These are phyloP conservation scores for Neurospora sp. DNA, from an alignment of 2,329 filamentous ascomycete species.

Conservation along the genomic window DNA sequence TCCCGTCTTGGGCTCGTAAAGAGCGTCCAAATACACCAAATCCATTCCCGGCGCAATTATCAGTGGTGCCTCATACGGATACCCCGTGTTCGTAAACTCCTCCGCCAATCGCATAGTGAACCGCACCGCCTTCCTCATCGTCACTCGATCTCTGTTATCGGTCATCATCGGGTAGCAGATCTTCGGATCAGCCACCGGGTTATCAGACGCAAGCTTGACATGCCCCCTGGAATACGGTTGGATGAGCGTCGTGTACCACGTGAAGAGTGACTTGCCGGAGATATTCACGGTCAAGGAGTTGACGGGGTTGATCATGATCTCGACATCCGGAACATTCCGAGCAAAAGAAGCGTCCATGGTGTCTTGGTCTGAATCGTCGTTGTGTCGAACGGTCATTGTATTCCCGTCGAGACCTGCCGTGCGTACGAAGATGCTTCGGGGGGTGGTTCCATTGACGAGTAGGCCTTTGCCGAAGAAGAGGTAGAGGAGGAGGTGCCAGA, in stretches of 20 bases:
- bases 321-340: constrained; percentile 21
- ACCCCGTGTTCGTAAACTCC: constrained; percentile 19
- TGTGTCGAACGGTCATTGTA: constrained; percentile 16
- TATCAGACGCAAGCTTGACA: constrained; percentile 24
- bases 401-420: constrained; percentile 19
- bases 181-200: constrained; percentile 24
- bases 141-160: constrained; percentile 19
- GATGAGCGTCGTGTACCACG: constrained; percentile 20
- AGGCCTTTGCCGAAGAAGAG: constrained; percentile 20
- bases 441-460: constrained; percentile 14
- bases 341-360: constrained; percentile 13
- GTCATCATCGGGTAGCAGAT: constrained; percentile 23
- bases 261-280: constrained; percentile 14
- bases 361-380: constrained; percentile 2
- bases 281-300: constrained; percentile 20
- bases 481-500: constrained; percentile 23
- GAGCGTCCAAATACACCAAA: constrained; percentile 3
- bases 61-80: constrained; percentile 18
- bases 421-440: constrained; percentile 18
- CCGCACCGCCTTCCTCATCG: constrained; percentile 19
- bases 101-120: constrained; percentile 23
- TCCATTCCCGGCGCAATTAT: constrained; percentile 19
- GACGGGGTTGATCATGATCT: constrained; percentile 30
- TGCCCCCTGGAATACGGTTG: constrained; percentile 22
- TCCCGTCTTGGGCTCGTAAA: neutral